These are phyloP conservation scores for Penicillium paxilli DNA, from an alignment of 495 filamentous ascomycete genomes.

Conservation along the genomic window DNA sequence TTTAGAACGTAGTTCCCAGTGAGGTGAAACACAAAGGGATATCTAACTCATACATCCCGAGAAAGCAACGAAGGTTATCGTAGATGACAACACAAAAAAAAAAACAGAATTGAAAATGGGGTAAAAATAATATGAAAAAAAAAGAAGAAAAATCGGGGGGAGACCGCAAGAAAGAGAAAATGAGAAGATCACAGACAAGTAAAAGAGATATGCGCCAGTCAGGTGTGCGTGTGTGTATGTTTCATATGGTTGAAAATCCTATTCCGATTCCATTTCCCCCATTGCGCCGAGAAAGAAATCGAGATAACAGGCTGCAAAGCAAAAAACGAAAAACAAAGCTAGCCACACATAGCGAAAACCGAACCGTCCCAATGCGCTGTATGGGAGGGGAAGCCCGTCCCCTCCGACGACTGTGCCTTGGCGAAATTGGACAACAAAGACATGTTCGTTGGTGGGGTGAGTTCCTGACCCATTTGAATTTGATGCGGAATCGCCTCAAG, in stretches of 20 bases:
- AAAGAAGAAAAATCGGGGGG: not conserved
- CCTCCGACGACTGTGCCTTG: too few relatives aligned
- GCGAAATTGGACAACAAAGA: not conserved
- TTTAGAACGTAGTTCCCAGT: slow-evolving; percentile 8
- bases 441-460: not conserved
- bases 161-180: not conserved
- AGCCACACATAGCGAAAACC: slow-evolving; percentile 5
- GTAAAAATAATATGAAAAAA: not conserved
- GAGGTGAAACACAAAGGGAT: not conserved
- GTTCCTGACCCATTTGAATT: not conserved
- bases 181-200: not conserved
- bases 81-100: not conserved
- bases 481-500: not conserved
- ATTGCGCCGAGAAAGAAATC: slow-evolving; percentile 15
- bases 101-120: not conserved
- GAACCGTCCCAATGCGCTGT: slow-evolving; percentile 16
- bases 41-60: slow-evolving; percentile 1
- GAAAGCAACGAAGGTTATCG: not conserved
- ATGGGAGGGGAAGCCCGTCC: not conserved
- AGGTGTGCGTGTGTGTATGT: slow-evolving; percentile 14
- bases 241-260: slow-evolving; percentile 2
- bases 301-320: not conserved
- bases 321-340: too few relatives aligned
- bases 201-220: slow-evolving; percentile 3
- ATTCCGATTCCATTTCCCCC: not conserved